Conservation (phyloP, 495 filamentous ascomycete genomes). For the Daldinia loculata region DNA sequence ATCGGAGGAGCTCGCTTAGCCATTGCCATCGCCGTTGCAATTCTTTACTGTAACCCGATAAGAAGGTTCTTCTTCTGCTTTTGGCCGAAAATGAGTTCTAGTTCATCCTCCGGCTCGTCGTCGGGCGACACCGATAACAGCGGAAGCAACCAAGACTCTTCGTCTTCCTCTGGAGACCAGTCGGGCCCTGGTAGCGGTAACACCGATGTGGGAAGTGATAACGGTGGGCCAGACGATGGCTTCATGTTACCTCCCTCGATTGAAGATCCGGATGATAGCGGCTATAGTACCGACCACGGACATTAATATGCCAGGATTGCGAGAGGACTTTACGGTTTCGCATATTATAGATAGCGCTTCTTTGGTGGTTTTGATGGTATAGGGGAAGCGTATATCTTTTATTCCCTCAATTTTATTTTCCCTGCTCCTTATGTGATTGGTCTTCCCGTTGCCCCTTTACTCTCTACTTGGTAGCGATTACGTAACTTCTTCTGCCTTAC, state of each 20-base stretch:
- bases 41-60: neutral
- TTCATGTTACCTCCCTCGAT: constrained; percentile 18
- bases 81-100: neutral
- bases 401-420: no score
- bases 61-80: neutral
- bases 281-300: constrained; percentile 2
- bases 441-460: neutral
- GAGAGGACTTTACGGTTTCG: neutral
- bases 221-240: neutral
- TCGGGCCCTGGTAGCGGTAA: no score
- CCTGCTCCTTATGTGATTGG: neutral
- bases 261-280: constrained; percentile 9
- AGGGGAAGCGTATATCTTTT: neutral
- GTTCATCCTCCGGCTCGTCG: neutral
- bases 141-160: neutral
- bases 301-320: neutral
- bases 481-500: neutral
- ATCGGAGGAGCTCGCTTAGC: no score
- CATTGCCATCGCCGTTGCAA: no score
- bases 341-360: neutral
- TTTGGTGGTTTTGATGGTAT: neutral
- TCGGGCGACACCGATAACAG: neutral
- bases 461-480: neutral
- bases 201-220: no score
- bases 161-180: neutral